Evolutionary conservation across 2,329 filamentous ascomycete genomes (phyloP).

Genomic region (Alternaria triticimaculans): DNA sequence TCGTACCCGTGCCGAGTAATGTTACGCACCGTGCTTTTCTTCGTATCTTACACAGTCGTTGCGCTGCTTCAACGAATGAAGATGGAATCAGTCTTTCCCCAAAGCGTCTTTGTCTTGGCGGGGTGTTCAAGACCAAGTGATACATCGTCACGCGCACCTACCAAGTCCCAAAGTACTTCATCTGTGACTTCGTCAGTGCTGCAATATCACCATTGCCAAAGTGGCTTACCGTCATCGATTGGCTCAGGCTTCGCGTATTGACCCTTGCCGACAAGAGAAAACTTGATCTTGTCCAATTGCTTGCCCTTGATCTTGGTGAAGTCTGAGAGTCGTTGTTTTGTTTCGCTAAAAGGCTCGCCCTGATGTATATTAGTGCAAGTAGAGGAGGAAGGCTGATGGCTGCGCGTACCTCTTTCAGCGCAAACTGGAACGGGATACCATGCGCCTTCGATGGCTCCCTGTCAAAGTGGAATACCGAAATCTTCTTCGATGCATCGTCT

Average conservation of each 20-base stretch:
- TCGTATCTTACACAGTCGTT: constrained; percentile 32
- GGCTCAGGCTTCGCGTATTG: constrained; percentile 81
- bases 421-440: constrained; percentile 89
- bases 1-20: not conserved
- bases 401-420: constrained; percentile 72
- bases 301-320: constrained; percentile 96
- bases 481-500: constrained; percentile 69
- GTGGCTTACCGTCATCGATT: constrained; percentile 79
- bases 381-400: not conserved
- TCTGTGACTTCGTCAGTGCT: constrained; percentile 42
- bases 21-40: not conserved
- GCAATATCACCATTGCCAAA: not conserved
- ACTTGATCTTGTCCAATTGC: constrained; percentile 98
- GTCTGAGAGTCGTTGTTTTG: constrained; percentile 92
- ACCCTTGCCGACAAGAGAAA: constrained; percentile 72
- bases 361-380: constrained; percentile 48
- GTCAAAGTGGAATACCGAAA: constrained; percentile 91
- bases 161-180: constrained; percentile 54
- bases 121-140: constrained; percentile 65
- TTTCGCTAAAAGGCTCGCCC: constrained; percentile 87
- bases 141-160: constrained; percentile 49
- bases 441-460: constrained; percentile 84
- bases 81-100: constrained; percentile 67
- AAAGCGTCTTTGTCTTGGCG: constrained; percentile 66
- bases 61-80: constrained; percentile 60